Conservation (phyloP, 129 eudicot genomes). For the Flaveria sonorensis region DNA sequence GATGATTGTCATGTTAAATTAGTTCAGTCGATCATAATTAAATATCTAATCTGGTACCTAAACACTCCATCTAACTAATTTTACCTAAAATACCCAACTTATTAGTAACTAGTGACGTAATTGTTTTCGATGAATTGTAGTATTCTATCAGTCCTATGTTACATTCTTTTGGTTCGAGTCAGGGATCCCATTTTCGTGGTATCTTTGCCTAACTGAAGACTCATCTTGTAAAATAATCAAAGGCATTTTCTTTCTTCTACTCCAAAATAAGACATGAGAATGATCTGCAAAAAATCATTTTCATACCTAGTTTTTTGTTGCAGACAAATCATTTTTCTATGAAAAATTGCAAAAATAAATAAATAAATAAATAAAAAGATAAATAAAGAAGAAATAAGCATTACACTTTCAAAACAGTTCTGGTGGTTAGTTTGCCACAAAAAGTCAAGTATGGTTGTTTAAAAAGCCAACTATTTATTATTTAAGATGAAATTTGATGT, state of each 20-base stretch:
- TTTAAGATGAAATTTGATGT: neutral
- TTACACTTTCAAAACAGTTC: too few species aligned
- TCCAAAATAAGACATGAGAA: neutral
- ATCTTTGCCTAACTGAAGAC: slow-evolving; percentile 11
- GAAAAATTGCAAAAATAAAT: too few species aligned
- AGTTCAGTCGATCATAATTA: slow-evolving; percentile 15
- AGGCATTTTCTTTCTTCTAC: slow-evolving; percentile 8
- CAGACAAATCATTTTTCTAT: neutral
- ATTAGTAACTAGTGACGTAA: slow-evolving; percentile 5
- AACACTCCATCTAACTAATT: slow-evolving; percentile 28
- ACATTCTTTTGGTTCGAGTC: slow-evolving; percentile 13
- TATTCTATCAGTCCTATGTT: slow-evolving; percentile 11
- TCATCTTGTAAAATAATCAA: slow-evolving; percentile 17
- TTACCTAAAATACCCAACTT: slow-evolving; percentile 28
- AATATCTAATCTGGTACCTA: slow-evolving; percentile 23
- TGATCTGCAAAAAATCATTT: neutral
- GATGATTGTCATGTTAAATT: slow-evolving; percentile 21
- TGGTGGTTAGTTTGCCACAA: slow-evolving; percentile 1
- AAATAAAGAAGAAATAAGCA: too few species aligned
- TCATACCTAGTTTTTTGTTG: neutral
- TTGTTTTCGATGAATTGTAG: neutral
- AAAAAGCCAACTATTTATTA: neutral
- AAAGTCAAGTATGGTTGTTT: neutral
- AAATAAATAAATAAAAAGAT: too few species aligned
- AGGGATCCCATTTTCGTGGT: neutral